Evolutionary conservation across 257 asterid species (phyloP).

Genomic region (Sherardia arvensis): DNA sequence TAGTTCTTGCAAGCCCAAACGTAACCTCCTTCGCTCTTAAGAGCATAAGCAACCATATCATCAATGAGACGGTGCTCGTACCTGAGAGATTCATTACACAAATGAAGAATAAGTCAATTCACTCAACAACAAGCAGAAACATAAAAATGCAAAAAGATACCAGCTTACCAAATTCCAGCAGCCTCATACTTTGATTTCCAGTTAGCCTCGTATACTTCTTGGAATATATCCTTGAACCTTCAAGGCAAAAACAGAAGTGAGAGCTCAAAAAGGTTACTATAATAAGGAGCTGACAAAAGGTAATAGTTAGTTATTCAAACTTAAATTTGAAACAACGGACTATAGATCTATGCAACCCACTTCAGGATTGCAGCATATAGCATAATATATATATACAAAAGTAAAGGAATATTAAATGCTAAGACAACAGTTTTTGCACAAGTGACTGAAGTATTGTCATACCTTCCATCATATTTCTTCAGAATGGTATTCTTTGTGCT

Average conservation of each 20-base stretch:
- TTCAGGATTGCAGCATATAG: background rate
- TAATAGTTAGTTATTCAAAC: background rate
- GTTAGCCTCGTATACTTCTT: slow-evolving; percentile 74
- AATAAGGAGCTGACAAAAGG: background rate
- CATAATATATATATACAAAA: background rate
- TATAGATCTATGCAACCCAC: background rate
- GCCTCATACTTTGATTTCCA: slow-evolving; percentile 87
- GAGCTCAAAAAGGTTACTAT: background rate
- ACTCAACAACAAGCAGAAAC: slow-evolving; percentile 5
- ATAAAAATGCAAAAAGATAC: background rate
- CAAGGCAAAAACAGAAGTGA: background rate
- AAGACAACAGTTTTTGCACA: background rate
- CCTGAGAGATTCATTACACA: slow-evolving; percentile 31
- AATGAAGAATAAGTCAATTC: background rate
- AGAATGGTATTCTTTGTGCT: slow-evolving; percentile 97
- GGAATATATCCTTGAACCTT: slow-evolving; percentile 98
- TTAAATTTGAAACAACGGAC: background rate
- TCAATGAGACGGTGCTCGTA: slow-evolving; percentile 98
- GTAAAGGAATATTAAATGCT: background rate
- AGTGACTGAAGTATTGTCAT: slow-evolving; percentile 1
- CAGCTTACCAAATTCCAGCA: slow-evolving; percentile 81
- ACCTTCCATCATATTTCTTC: slow-evolving; percentile 99
- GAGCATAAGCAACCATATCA: slow-evolving; percentile 99
- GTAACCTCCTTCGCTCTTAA: slow-evolving; percentile 97
- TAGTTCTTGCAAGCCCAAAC: slow-evolving; percentile 99